Conservation (phyloP, 306 rosid species). For the Prunus davidiana region DNA sequence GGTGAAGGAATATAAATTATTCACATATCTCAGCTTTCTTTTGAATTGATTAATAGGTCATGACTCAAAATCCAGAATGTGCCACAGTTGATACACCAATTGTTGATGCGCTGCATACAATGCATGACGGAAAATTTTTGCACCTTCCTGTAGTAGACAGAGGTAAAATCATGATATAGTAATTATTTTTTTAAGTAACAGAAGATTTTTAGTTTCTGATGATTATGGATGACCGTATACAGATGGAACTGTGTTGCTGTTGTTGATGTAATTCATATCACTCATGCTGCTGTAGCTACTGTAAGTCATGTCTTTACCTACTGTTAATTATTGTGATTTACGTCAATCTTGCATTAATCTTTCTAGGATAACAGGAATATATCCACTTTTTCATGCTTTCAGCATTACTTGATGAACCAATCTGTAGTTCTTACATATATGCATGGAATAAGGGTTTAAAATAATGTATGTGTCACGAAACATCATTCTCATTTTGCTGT, state of each 20-base stretch:
- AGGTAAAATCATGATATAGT: slow-evolving; percentile 45
- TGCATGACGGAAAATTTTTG: slow-evolving; percentile 94
- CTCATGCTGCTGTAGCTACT: slow-evolving; percentile 93
- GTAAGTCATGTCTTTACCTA: slow-evolving; percentile 52
- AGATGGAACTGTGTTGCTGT: slow-evolving; percentile 82
- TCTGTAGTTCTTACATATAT: not conserved
- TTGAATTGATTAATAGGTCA: slow-evolving; percentile 52
- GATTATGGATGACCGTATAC: slow-evolving; percentile 26
- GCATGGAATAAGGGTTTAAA: not conserved
- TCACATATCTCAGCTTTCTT: slow-evolving; percentile 5
- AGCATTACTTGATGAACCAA: not conserved
- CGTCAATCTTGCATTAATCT: slow-evolving; percentile 5
- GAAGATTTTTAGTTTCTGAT: slow-evolving; percentile 29
- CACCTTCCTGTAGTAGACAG: slow-evolving; percentile 84
- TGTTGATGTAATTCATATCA: slow-evolving; percentile 77
- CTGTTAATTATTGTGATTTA: not conserved
- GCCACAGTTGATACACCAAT: slow-evolving; percentile 81
- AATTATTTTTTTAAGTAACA: not conserved
- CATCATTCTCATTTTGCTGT: not conserved
- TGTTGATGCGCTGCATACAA: slow-evolving; percentile 86
- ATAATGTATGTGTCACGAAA: not conserved
- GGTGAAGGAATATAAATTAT: not conserved
- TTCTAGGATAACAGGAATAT: not conserved
- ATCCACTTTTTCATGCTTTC: not conserved
- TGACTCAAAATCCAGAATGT: slow-evolving; percentile 96